Evolutionary conservation across 2,329 filamentous ascomycete species (phyloP).

Genomic region (Paecilomyces dactylethromorphus): DNA sequence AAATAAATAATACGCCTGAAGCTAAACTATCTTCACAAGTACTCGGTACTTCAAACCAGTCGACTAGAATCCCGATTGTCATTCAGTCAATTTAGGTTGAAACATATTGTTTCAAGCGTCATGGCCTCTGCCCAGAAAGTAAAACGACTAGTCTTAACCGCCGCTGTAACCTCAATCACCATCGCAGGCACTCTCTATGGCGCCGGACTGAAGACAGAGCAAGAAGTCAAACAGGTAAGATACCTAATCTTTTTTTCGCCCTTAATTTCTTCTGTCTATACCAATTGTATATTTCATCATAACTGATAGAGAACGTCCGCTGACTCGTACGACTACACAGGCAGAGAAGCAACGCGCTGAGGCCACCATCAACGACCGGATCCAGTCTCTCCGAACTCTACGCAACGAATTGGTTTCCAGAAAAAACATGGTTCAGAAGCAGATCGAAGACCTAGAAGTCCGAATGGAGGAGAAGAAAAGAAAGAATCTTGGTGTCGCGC

Average conservation of each 20-base stretch:
- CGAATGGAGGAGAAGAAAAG: conserved; percentile 34
- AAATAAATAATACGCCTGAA: neutral
- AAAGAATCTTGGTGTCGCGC: conserved; percentile 23
- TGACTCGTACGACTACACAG: conserved; percentile 19
- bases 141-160: conserved; percentile 48
- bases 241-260: neutral
- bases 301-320: neutral
- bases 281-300: neutral
- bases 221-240: conserved; percentile 47
- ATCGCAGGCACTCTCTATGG: conserved; percentile 54
- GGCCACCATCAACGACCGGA: conserved; percentile 48
- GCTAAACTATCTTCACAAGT: too few relatives aligned
- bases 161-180: conserved; percentile 50
- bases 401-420: conserved; percentile 46
- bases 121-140: conserved; percentile 28
- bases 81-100: neutral
- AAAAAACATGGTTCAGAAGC: conserved; percentile 49
- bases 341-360: conserved; percentile 41
- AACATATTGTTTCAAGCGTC: neutral
- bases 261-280: neutral
- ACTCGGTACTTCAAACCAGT: neutral
- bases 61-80: neutral
- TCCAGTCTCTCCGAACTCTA: conserved; percentile 47
- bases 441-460: conserved; percentile 46
- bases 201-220: conserved; percentile 50